Conservation (phyloP, 2,329 filamentous ascomycete species). For the Leptographium flavum region DNA sequence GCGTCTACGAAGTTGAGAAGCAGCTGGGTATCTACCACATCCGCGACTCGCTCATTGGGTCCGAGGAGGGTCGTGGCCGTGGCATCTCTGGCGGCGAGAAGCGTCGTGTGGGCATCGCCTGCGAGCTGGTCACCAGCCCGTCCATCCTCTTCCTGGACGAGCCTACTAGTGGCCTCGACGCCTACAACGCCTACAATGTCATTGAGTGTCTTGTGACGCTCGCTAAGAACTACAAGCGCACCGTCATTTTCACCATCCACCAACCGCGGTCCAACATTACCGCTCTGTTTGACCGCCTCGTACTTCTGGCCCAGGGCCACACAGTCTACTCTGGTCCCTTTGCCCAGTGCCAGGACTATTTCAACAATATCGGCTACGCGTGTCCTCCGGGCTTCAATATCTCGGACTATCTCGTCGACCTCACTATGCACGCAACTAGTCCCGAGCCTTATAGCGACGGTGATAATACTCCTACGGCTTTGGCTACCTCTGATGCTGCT, state of each 20-base stretch:
- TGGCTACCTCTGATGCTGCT: conserved; percentile 35
- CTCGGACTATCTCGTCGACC: conserved; percentile 90
- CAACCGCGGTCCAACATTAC: conserved; percentile 97
- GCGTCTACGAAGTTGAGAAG: conserved; percentile 84
- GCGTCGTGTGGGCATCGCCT: conserved; percentile 88
- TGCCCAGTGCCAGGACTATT: conserved; percentile 76
- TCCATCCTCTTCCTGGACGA: conserved; percentile 96
- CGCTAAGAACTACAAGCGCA: conserved; percentile 92
- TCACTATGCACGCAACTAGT: conserved; percentile 84
- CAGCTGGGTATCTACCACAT: conserved; percentile 93
- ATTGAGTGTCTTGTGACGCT: conserved; percentile 89
- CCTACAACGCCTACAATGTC: conserved; percentile 96
- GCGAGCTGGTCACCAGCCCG: conserved; percentile 91
- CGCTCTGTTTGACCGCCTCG: conserved; percentile 85
- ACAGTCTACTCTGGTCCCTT: conserved; percentile 93
- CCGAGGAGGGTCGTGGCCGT: conserved; percentile 83
- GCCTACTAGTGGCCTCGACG: conserved; percentile 88
- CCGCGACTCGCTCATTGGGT: conserved; percentile 87
- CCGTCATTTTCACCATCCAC: conserved; percentile 96
- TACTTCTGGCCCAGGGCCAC: conserved; percentile 76
- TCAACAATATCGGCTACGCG: conserved; percentile 78
- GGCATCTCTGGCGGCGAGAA: conserved; percentile 97
- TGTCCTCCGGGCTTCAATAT: conserved; percentile 98
- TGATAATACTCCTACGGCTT: neutral
- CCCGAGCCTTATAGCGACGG: conserved; percentile 32